These are phyloP conservation scores for Asterochloris erici DNA, from an alignment of 139 green algal species.

Conservation along the genomic window DNA sequence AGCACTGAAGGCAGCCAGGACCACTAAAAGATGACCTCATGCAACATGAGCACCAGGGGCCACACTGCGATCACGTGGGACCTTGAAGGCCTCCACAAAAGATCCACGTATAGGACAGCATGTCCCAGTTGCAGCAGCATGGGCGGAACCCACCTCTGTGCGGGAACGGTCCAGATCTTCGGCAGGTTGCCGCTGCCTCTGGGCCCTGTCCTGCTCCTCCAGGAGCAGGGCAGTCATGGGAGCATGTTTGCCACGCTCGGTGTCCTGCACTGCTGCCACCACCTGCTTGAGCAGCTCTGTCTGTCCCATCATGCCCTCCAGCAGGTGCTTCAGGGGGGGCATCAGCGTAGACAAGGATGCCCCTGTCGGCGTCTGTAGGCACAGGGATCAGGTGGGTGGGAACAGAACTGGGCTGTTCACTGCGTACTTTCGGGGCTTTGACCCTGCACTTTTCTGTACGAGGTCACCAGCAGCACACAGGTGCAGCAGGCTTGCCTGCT, in stretches of 20 bases:
- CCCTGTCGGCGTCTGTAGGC: conserved; percentile 3
- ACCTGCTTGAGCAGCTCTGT: conserved; percentile 50
- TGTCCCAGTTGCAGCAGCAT: too few relatives aligned
- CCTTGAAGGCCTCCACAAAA: too few relatives aligned
- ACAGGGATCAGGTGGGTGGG: neutral
- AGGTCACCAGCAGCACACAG: too few relatives aligned
- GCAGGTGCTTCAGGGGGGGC: conserved; percentile 56
- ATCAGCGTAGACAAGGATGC: conserved; percentile 30
- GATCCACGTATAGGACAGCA: too few relatives aligned
- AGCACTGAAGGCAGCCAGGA: too few relatives aligned
- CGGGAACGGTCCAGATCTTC: conserved; percentile 8
- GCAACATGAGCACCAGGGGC: too few relatives aligned
- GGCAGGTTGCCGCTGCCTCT: neutral
- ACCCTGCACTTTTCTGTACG: too few relatives aligned
- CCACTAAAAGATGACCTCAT: too few relatives aligned
- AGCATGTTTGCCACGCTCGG: conserved; percentile 48
- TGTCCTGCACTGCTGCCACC: conserved; percentile 38
- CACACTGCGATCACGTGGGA: too few relatives aligned
- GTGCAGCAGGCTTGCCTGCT: too few relatives aligned
- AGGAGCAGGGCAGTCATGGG: conserved; percentile 43
- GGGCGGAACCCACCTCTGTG: too few relatives aligned
- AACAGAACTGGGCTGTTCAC: neutral
- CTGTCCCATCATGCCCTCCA: conserved; percentile 43
- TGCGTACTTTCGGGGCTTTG: too few relatives aligned
- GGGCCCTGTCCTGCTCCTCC: conserved; percentile 19